phyloP scores from a whole-genome alignment of 225 moss, liverwort and hornwort species.

The Ulota crispa region DNA sequence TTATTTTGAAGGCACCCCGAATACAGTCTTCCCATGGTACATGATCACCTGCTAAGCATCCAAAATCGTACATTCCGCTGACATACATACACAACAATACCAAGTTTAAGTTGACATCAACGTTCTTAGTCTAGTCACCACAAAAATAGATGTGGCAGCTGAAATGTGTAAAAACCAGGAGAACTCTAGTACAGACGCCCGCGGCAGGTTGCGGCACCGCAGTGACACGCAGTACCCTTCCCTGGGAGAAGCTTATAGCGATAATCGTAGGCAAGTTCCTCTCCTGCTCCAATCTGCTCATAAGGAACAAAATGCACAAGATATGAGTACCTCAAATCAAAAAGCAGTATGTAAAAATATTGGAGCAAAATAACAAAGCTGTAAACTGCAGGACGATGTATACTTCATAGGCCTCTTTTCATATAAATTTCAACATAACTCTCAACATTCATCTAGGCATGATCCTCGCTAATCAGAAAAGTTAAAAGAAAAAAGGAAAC shows the following conservation, averaged over 20 bases:
- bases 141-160: background rate
- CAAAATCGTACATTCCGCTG: constrained; percentile 35
- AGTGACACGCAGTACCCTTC: constrained; percentile 74
- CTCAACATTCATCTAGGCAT: background rate
- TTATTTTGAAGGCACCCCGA: constrained; percentile 18
- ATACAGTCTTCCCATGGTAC: constrained; percentile 2
- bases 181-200: constrained; percentile 64
- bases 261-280: constrained; percentile 89
- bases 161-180: background rate
- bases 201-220: constrained; percentile 62
- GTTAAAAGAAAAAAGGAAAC: background rate
- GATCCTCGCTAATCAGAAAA: background rate
- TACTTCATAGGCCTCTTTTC: background rate
- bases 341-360: background rate
- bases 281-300: constrained; percentile 73
- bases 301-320: background rate
- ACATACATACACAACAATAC: constrained; percentile 19
- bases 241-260: constrained; percentile 86
- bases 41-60: constrained; percentile 17
- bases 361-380: background rate
- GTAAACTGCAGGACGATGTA: background rate
- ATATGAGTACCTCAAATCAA: background rate
- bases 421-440: background rate
- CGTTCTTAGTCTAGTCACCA: background rate
- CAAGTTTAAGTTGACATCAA: background rate